phyloP scores from a whole-genome alignment of 2,329 filamentous ascomycete species.

The Huntiella savannae region DNA sequence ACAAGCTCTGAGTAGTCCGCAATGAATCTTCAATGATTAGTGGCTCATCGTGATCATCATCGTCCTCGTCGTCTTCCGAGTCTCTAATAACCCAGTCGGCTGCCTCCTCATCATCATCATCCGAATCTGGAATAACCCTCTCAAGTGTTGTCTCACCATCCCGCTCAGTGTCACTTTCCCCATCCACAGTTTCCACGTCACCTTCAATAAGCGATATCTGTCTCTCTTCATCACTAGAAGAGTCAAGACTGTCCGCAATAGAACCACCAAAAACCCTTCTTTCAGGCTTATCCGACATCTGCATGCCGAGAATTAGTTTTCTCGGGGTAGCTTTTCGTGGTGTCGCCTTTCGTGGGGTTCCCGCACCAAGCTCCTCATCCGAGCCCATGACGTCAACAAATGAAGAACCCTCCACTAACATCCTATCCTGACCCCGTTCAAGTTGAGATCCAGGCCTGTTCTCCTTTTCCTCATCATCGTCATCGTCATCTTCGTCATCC shows the following conservation, averaged over 20 bases:
- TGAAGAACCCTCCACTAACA: too few relatives aligned
- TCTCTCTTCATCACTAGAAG: not conserved
- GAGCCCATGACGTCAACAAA: not conserved
- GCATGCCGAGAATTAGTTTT: too few relatives aligned
- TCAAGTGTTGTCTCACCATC: slow-evolving; percentile 3
- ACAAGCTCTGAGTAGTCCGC: too few relatives aligned
- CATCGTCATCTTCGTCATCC: slow-evolving; percentile 15
- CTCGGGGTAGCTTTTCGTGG: too few relatives aligned
- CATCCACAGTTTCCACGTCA: slow-evolving; percentile 8
- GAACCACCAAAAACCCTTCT: not conserved
- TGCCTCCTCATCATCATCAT: slow-evolving; percentile 5
- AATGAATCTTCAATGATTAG: not conserved
- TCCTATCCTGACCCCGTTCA: too few relatives aligned
- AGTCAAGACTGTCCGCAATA: not conserved
- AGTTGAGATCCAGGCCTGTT: not conserved
- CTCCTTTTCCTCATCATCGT: not conserved
- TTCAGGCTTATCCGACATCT: too few relatives aligned
- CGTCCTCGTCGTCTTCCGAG: not conserved
- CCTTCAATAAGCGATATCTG: not conserved
- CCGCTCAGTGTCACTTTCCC: slow-evolving; percentile 6
- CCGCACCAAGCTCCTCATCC: not conserved
- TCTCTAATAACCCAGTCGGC: not conserved
- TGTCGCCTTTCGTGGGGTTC: not conserved
- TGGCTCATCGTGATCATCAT: not conserved
- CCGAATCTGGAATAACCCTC: slow-evolving; percentile 11